Evolutionary conservation across 225 moss, liverwort and hornwort genomes (phyloP).

Genomic region (Antitrichia curtipendula): DNA sequence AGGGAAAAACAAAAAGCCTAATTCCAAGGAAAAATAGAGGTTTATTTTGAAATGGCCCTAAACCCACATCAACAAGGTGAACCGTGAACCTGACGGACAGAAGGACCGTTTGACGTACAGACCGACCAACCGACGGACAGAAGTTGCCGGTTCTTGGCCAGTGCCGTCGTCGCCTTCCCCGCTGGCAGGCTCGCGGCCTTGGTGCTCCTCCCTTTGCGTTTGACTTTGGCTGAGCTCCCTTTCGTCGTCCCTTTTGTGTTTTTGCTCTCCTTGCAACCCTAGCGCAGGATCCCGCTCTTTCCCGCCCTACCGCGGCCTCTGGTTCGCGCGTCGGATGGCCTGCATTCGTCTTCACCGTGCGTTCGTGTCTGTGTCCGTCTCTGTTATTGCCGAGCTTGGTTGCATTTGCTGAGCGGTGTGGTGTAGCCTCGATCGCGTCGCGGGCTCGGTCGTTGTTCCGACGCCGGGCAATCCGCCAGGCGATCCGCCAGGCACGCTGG

Average conservation of each 20-base stretch:
- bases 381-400: neutral
- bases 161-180: neutral
- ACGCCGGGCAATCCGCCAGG: neutral
- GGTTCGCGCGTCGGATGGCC: slow-evolving; percentile 14
- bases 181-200: neutral
- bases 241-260: neutral
- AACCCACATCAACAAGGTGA: neutral
- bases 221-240: neutral
- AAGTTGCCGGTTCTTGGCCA: neutral
- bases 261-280: neutral
- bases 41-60: neutral
- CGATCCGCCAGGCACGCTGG: neutral
- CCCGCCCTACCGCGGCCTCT: slow-evolving; percentile 2
- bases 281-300: neutral
- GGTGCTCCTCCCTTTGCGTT: neutral
- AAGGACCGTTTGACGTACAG: neutral
- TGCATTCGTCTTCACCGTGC: neutral
- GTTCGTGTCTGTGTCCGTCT: neutral
- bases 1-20: neutral
- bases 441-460: neutral
- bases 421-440: neutral
- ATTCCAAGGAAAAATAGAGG: neutral
- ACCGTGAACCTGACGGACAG: neutral
- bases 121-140: neutral
- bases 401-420: neutral